A percentile compares a stretch with the other conserved stretches of the same genome.
phyloP scores from a whole-genome alignment of 306 rosid species.

The Prinsepia uniflora region DNA sequence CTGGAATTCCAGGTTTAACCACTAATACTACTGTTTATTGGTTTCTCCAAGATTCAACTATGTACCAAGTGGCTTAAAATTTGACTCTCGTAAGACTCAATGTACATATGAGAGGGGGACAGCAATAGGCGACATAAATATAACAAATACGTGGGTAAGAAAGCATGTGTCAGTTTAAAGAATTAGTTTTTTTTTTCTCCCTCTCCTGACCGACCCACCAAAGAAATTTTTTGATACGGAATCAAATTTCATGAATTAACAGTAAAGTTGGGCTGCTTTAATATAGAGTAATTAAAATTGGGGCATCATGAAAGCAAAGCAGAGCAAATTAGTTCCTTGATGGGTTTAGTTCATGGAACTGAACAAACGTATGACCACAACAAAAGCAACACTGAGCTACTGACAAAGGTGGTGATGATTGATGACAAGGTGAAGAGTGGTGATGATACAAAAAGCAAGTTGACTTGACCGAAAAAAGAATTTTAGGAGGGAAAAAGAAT shows the following conservation, averaged over 20 bases:
- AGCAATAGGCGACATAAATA: too few species aligned
- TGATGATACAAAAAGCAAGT: constrained; percentile 8
- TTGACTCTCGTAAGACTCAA: too few species aligned
- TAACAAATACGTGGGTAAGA: too few species aligned
- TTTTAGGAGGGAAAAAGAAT: neutral
- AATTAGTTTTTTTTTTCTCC: too few species aligned
- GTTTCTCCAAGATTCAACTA: too few species aligned
- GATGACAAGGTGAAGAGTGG: neutral
- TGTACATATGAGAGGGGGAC: too few species aligned
- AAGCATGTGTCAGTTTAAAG: too few species aligned
- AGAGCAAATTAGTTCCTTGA: neutral
- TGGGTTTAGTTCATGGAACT: too few species aligned
- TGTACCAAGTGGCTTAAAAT: too few species aligned
- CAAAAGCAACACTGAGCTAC: neutral
- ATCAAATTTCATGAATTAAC: neutral
- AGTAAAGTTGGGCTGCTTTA: constrained; percentile 6
- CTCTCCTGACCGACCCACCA: neutral
- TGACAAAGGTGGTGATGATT: neutral
- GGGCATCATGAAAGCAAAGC: constrained; percentile 4
- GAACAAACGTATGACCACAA: neutral
- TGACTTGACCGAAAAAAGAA: neutral
- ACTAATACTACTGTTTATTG: too few species aligned
- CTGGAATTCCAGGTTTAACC: neutral
- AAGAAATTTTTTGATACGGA: neutral
- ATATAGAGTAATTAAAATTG: neutral